Base-by-base conservation (phyloP, 1,284 basidiomycete species). In the Omphalotus olearius region DNA sequence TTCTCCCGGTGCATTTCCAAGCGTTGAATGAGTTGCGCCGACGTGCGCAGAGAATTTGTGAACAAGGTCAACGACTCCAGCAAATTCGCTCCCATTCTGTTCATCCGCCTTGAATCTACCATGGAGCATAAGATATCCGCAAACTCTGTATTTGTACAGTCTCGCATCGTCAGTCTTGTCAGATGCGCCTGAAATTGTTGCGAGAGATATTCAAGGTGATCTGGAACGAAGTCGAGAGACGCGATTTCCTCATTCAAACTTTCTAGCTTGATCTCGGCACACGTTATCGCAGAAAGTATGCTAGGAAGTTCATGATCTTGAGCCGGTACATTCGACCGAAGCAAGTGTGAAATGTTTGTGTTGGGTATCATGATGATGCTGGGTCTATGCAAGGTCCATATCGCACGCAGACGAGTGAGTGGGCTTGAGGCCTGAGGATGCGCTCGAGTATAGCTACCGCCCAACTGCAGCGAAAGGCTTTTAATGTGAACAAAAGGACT, bases 221-320 rank as follows among this genome's bases (percentile, higher is more conserved):
- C n/a, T n/a, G n/a, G n/a, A n/a, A n/a, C n/a, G n/a, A n/a, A n/a
- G n/a, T n/a, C n/a, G n/a, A n/a, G n/a, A n/a, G n/a, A n/a, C n/a
- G n/a, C n/a, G n/a, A 49, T 18, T 17, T 33, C 17, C 13, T 28
- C 14, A 10, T 50, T 40, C 26, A 50, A 26, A 1, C 18, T 35
- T 17, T 14, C 20, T 9, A 50, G 33, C 5, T 23, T 33, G 10
- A 17, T 4, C 33, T 36, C 18, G 3, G 48, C 30, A n/a, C 17
- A 16, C 6, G 37, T 6, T 7, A 50, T 36, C 10, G 48, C 48
- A 10, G 23, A 16, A n/a, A 6, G 41, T 5, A 50, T 43, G 7
- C 14, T 17, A 6, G 48, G 41, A 23, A 50, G 43, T 36, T 50
- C 40, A 17, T 14, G 25, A n/a, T 50, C 48, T 20, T 43, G 33